Evolutionary conservation across 768 basidiomycete genomes (phyloP).

Genomic region (Pisolithus microcarpus): DNA sequence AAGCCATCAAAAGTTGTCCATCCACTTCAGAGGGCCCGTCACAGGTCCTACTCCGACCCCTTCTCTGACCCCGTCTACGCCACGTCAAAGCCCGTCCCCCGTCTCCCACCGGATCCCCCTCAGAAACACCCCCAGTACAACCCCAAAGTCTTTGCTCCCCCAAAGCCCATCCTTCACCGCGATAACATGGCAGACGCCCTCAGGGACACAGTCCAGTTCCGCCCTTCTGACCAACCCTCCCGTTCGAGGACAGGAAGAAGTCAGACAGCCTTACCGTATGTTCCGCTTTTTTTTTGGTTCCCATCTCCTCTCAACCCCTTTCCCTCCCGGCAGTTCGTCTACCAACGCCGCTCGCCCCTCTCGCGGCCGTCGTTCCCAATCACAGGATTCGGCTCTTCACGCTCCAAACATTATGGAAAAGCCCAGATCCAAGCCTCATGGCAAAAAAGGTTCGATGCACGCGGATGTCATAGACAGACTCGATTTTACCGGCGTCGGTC

Average conservation of each 20-base stretch:
- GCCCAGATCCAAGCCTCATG: constrained; percentile 40
- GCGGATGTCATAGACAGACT: constrained; percentile 88
- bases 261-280: constrained; percentile 39
- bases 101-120: constrained; percentile 35
- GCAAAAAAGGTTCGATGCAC: constrained; percentile 71
- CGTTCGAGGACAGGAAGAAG: constrained; percentile 48
- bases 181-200: constrained; percentile 54
- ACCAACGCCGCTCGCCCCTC: constrained; percentile 16
- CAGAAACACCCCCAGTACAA: constrained; percentile 21
- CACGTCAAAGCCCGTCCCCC: constrained; percentile 27
- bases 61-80: constrained; percentile 37
- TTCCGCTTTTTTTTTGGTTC: constrained; percentile 25
- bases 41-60: constrained; percentile 47
- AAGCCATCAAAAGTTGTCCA: constrained; percentile 24
- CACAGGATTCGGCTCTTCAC: constrained; percentile 41
- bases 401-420: constrained; percentile 37
- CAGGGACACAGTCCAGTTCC: constrained; percentile 60
- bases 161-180: constrained; percentile 28
- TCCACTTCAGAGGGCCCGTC: constrained; percentile 28
- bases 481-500: constrained; percentile 78
- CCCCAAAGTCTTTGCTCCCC: constrained; percentile 20
- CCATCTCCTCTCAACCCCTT: neutral
- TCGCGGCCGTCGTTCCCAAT: constrained; percentile 40
- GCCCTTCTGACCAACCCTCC: constrained; percentile 35
- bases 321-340: constrained; percentile 16